phyloP scores from a whole-genome alignment of 2,329 filamentous ascomycete species.

The Cladosporium sp. region DNA sequence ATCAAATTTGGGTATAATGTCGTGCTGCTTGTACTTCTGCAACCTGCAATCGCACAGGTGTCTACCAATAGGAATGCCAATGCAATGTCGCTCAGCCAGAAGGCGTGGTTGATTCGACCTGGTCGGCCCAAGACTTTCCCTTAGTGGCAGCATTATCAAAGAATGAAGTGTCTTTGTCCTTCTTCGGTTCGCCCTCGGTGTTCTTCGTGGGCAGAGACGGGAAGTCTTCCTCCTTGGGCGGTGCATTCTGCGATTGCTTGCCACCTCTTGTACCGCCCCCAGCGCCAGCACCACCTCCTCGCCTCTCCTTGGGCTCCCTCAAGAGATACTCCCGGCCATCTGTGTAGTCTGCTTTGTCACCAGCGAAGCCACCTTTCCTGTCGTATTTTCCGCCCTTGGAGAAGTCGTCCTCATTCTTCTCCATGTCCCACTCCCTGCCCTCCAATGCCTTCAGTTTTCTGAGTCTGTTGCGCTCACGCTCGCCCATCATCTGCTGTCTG shows the following conservation, averaged over 20 bases:
- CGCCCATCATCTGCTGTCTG: conserved; percentile 57
- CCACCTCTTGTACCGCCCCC: conserved; percentile 17
- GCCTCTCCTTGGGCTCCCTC: conserved; percentile 22
- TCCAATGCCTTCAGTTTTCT: conserved; percentile 56
- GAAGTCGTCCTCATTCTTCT: conserved; percentile 56
- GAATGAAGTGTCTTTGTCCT: not conserved
- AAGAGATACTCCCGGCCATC: conserved; percentile 34
- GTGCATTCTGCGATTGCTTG: conserved; percentile 29
- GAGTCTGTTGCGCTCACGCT: conserved; percentile 57
- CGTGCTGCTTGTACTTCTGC: not conserved
- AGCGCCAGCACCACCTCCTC: conserved; percentile 15
- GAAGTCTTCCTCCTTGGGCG: conserved; percentile 43
- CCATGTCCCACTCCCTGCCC: conserved; percentile 60
- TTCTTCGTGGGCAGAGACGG: conserved; percentile 37
- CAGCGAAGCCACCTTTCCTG: conserved; percentile 24
- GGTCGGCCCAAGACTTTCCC: conserved; percentile 42
- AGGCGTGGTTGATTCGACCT: conserved; percentile 34
- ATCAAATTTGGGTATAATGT: conserved; percentile 1
- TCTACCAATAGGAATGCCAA: too few relatives aligned
- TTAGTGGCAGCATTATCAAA: conserved; percentile 11
- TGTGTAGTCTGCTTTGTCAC: conserved; percentile 29
- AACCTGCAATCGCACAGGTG: too few relatives aligned
- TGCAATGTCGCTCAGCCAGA: not conserved
- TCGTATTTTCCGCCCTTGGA: conserved; percentile 23
- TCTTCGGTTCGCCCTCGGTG: not conserved